Evolutionary conservation across 2,329 filamentous ascomycete genomes (phyloP).

Genomic region (Ampelomyces quisqualis): DNA sequence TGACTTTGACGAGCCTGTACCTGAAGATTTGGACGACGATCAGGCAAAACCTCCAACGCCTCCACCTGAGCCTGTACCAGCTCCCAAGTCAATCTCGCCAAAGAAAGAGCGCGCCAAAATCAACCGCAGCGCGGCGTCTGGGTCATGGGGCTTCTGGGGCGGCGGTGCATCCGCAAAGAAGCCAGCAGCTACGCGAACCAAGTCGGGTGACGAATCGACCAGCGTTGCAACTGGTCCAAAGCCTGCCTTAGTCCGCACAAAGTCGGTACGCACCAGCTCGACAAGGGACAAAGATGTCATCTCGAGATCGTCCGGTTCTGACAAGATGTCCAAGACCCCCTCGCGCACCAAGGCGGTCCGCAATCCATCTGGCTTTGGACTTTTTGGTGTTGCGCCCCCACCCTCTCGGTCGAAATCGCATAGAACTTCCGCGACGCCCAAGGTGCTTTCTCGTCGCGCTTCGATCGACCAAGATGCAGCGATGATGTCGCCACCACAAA

Average conservation of each 20-base stretch:
- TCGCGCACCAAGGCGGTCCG: slow-evolving; percentile 54
- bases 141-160: slow-evolving; percentile 77
- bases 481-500: slow-evolving; percentile 71
- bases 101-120: slow-evolving; percentile 77
- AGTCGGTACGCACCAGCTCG: slow-evolving; percentile 53
- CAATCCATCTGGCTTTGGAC: slow-evolving; percentile 63
- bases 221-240: slow-evolving; percentile 35
- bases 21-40: slow-evolving; percentile 31
- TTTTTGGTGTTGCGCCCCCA: slow-evolving; percentile 57
- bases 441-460: slow-evolving; percentile 65
- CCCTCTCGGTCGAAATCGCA: slow-evolving; percentile 69
- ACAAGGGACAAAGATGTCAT: slow-evolving; percentile 61
- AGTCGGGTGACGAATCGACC: slow-evolving; percentile 34
- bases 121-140: slow-evolving; percentile 65
- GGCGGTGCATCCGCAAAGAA: slow-evolving; percentile 49
- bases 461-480: slow-evolving; percentile 67
- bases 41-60: slow-evolving; percentile 50
- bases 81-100: slow-evolving; percentile 50
- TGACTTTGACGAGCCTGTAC: slow-evolving; percentile 23
- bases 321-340: slow-evolving; percentile 59
- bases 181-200: slow-evolving; percentile 38
- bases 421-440: slow-evolving; percentile 59
- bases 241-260: slow-evolving; percentile 55
- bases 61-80: slow-evolving; percentile 44
- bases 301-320: slow-evolving; percentile 72